Evolutionary conservation across 345 rosid genomes (phyloP), one percentile per base, ranked within the genome.

Genomic region (Pugionium cornutum): DNA sequence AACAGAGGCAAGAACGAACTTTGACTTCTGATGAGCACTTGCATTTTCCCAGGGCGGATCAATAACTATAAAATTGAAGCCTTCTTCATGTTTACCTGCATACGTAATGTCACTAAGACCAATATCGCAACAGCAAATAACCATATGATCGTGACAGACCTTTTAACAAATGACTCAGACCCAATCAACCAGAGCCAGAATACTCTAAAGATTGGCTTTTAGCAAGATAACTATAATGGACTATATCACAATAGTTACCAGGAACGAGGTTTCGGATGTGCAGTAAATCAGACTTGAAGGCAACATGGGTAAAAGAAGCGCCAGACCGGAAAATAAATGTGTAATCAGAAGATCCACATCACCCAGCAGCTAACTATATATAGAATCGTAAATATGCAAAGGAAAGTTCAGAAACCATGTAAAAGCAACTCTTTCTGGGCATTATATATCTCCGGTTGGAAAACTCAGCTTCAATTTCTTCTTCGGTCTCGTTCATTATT

Each of bases 21-120:
- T 71, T 9, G 79, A 74, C 69, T 92, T 92, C 79, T 92, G 96
- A 66, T 50, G 86, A 70, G 89, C 95, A 60, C 98, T 89, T 66
- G 85, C 89, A 70, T 87, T 89, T 77, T 92, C 96, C 98, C 96
- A 89, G 1, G 98, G 98, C 51, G 96, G 98, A 81, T 92, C 96
- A 39, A 92, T 75, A 51, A 87, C 80, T 58, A 92, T 84, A 58
- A 83, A 83, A 69, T 82, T 83, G 80, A 82, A 92, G 46, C 87
- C 88, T 65, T 70, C 62, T 53, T 65, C 75, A 65, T 82, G 62
- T 41, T 74, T 85, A 70, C 71, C 98, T 89, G 83, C 88, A 81
- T 18, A 29, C 26, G 59, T 61, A 32, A 54, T 46, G 4, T 5
- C 35, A 47, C 7, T 0, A 60, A 53, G 52, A 10, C 53, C 3